Base-by-base conservation (phyloP, 1,139 yeast species). In the Chernovozyma sophiae-reginae region DNA sequence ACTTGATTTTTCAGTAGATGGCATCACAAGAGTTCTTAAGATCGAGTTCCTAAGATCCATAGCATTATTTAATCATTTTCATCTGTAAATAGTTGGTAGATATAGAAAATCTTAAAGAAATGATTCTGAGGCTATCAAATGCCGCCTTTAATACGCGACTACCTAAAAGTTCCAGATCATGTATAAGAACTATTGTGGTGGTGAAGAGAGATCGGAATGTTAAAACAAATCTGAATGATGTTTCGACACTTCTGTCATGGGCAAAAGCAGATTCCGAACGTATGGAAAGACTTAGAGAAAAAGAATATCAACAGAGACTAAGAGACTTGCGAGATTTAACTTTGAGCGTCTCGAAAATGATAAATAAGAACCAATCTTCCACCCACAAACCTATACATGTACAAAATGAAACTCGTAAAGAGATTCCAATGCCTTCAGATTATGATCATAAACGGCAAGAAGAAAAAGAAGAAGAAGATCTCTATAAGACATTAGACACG, bases 401-500 rank as follows among this genome's bases (percentile, higher is more conserved):
- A 32, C 15, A 43, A 4, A 26, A 13, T 13, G 29, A 26, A 12
- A 16, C 6, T 8, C 15, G 18, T 6, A 45, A 48, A 15, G 41
- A 44, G 4, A 40, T 56, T 3, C 59, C 59, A 0, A 38, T 53
- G 41, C 55, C 62, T 4, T 49, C 61, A 12, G 53, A 56, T 3
- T 33, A n/a, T 18, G n/a, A n/a, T n/a, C 11, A 48, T 14, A 44
- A 48, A 5, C 33, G 40, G 17, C 48, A 44, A 11, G 42, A 44
- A 2, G 53, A 54, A 4, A 31, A 34, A 15, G 35, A 57, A 1
- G n/a, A n/a, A n/a, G n/a, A n/a, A n/a, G n/a, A n/a, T n/a, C n/a
- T n/a, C n/a, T 57, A 59, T 38, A 22, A 43, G 6, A 8, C 29
- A 6, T 26, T 26, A 12, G 18, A 20, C 10, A 7, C 30, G 18